Evolutionary conservation across 2,329 filamentous ascomycete genomes (phyloP).

Genomic region (Hypoxylon sp.): DNA sequence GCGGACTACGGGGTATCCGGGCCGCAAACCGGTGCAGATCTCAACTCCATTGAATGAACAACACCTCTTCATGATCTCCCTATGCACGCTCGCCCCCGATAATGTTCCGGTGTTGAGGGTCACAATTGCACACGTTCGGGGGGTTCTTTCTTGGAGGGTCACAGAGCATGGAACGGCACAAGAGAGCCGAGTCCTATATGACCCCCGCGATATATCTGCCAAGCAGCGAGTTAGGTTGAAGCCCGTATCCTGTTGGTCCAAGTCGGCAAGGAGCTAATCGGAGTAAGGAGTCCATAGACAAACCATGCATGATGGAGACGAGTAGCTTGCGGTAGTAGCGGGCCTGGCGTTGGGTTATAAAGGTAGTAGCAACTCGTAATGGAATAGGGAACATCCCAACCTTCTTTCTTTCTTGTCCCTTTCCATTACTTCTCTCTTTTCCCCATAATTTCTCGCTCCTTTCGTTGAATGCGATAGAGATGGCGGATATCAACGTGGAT

Average conservation of each 20-base stretch:
- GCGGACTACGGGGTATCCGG: constrained; percentile 28
- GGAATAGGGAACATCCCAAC: constrained; percentile 1
- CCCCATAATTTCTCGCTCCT: background rate
- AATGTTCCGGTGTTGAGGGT: constrained; percentile 39
- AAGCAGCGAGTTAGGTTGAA: constrained; percentile 26
- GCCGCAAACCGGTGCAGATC: constrained; percentile 43
- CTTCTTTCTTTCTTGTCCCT: constrained; percentile 4
- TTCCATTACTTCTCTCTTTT: background rate
- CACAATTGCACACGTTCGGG: constrained; percentile 37
- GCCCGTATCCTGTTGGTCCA: constrained; percentile 17
- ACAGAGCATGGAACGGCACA: constrained; percentile 29
- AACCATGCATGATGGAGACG: constrained; percentile 31
- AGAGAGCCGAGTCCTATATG: constrained; percentile 21
- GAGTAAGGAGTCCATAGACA: constrained; percentile 8
- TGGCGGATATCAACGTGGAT: constrained; percentile 69
- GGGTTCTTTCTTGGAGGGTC: constrained; percentile 21
- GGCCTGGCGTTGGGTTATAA: constrained; percentile 31
- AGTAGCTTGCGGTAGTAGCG: constrained; percentile 30
- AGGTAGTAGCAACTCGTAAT: constrained; percentile 27
- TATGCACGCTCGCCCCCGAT: constrained; percentile 26
- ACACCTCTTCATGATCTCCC: constrained; percentile 24
- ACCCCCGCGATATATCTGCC: constrained; percentile 35
- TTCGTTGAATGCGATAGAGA: constrained; percentile 43
- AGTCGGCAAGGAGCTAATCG: constrained; percentile 4
- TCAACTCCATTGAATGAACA: constrained; percentile 33